Percentiles rank a stretch among this genome's conserved stretches.
phyloP scores from a whole-genome alignment of 2,329 filamentous ascomycete species.

The Macrophomina pseudophaseolina region DNA sequence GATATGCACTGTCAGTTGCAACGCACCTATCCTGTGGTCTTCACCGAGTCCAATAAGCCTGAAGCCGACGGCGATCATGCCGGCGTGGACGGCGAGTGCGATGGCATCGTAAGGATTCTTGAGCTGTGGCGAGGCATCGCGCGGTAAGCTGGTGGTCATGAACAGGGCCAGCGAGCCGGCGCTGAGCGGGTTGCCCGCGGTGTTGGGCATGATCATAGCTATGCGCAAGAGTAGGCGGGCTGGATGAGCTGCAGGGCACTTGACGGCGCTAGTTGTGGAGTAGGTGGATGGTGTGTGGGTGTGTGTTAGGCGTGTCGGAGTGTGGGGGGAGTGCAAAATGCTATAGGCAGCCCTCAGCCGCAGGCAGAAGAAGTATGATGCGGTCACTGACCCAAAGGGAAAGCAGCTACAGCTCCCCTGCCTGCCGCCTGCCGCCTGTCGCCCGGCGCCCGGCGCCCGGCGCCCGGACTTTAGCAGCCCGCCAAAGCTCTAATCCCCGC shows the following conservation, averaged over 20 bases:
- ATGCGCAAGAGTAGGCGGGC: background rate
- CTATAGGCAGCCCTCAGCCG: background rate
- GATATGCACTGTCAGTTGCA: slow-evolving; percentile 26
- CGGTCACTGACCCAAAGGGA: slow-evolving; percentile 10
- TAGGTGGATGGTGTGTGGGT: background rate
- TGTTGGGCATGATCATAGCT: slow-evolving; percentile 23
- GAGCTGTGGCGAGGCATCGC: slow-evolving; percentile 50
- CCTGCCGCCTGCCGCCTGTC: background rate
- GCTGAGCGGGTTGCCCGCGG: slow-evolving; percentile 44
- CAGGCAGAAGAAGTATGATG: slow-evolving; percentile 13
- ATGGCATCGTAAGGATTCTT: slow-evolving; percentile 80
- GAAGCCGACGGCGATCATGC: slow-evolving; percentile 80
- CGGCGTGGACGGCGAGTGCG: slow-evolving; percentile 82
- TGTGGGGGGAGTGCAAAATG: background rate
- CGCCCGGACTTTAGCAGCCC: slow-evolving; percentile 7
- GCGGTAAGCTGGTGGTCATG: slow-evolving; percentile 52
- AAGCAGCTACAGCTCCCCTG: slow-evolving; percentile 15
- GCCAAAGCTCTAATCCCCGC: slow-evolving; percentile 10
- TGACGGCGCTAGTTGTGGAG: background rate
- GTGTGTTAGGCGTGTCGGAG: background rate
- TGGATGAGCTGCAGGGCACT: background rate
- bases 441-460: too few species aligned
- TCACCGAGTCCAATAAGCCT: slow-evolving; percentile 82
- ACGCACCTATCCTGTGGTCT: slow-evolving; percentile 71
- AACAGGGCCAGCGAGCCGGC: slow-evolving; percentile 48